Evolutionary conservation across 2,329 filamentous ascomycete species (phyloP).

Genomic region (Anisogramma anomala): DNA sequence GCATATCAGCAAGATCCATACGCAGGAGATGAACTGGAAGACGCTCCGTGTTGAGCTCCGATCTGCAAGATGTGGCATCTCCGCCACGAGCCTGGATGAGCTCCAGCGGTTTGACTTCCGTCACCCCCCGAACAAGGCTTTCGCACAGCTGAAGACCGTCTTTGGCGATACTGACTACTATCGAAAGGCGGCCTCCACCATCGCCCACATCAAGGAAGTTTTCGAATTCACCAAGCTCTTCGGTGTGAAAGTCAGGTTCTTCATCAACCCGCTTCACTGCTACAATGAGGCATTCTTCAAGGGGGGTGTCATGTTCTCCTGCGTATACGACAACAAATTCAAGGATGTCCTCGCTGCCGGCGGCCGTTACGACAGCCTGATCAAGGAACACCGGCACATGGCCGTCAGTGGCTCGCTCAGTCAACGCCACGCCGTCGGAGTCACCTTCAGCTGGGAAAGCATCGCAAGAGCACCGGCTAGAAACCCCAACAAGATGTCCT

Average conservation of each 20-base stretch:
- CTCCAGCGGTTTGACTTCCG: constrained; percentile 84
- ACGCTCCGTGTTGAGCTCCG: constrained; percentile 74
- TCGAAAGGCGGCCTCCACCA: constrained; percentile 62
- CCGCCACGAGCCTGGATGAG: constrained; percentile 83
- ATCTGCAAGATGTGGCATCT: constrained; percentile 67
- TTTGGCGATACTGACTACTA: constrained; percentile 55
- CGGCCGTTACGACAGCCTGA: constrained; percentile 81
- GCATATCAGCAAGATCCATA: constrained; percentile 75
- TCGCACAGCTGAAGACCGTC: constrained; percentile 45
- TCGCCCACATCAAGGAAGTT: constrained; percentile 71
- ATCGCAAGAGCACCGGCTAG: constrained; percentile 54
- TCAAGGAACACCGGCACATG: constrained; percentile 69
- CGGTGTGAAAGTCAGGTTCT: constrained; percentile 64
- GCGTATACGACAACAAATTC: constrained; percentile 73
- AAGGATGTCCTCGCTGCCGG: constrained; percentile 85
- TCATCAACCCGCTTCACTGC: constrained; percentile 74
- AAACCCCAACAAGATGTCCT: constrained; percentile 41
- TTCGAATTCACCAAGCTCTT: constrained; percentile 66
- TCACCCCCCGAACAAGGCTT: constrained; percentile 45
- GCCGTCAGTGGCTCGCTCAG: constrained; percentile 33
- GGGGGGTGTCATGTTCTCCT: constrained; percentile 80
- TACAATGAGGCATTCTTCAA: constrained; percentile 86
- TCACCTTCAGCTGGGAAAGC: constrained; percentile 81
- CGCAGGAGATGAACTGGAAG: constrained; percentile 67
- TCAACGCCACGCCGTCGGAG: constrained; percentile 76